These are phyloP conservation scores for Trichoderma breve DNA, from an alignment of 2,329 filamentous ascomycete species.

Conservation along the genomic window DNA sequence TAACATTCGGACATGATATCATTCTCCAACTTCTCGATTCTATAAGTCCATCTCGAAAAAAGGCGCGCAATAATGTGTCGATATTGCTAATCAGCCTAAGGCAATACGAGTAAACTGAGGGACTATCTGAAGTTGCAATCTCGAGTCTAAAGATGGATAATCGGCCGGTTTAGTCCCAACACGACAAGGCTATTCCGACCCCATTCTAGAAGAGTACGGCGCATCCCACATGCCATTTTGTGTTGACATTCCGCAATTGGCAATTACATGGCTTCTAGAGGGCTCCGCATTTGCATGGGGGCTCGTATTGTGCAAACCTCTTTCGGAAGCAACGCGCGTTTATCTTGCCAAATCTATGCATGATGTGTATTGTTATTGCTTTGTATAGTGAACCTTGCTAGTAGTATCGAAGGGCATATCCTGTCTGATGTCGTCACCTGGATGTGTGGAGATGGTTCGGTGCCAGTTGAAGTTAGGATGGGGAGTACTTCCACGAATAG, in stretches of 20 bases:
- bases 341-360: neutral
- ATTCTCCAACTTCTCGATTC: neutral
- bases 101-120: neutral
- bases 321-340: neutral
- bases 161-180: neutral
- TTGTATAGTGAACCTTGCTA: neutral
- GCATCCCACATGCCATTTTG: neutral
- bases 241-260: neutral
- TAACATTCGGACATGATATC: neutral
- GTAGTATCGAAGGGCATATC: neutral
- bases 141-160: neutral
- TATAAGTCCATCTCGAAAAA: neutral
- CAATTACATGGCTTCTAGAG: neutral
- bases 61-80: neutral
- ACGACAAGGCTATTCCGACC: neutral
- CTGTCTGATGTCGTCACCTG: neutral
- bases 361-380: neutral
- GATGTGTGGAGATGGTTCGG: neutral
- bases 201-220: neutral
- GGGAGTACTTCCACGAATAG: neutral
- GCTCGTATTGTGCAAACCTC: neutral
- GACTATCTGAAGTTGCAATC: neutral
- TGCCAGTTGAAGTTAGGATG: neutral
- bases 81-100: neutral
- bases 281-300: neutral